Evolutionary conservation across 106 monocot species (phyloP), one percentile per base, ranked within the genome.

Genomic region (Dendrobium huoshanense): DNA sequence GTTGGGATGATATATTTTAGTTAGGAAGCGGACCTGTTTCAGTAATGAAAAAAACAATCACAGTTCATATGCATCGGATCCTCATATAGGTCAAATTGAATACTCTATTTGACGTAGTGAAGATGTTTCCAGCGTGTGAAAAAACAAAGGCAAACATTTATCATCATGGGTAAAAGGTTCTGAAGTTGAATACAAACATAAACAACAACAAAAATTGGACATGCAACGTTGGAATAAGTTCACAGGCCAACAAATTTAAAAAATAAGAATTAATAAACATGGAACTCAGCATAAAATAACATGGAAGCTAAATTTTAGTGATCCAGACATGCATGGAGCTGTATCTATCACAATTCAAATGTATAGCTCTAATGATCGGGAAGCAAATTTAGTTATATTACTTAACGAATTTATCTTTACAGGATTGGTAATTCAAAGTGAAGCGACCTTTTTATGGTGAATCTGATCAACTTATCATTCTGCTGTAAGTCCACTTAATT

Each of bases 1-100:
- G 77, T 98, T 98, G 55, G 97, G 97, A 88, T 98, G 97, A 77
- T 98, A 98, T 61, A 98, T 98, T 84, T 98, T 98, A 70, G 97
- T 98, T 9, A 98, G 91, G 49, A 98, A 98, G 40, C 97, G 94
- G 51, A 98, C 97, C 97, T 98, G 89, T 83, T 54, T 61, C 73
- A 67, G 4, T 0, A 16, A 79, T 6, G 49, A 81, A 5, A 40
- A 75, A 77, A 77, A 51, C n/a, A 72, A 27, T 11, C 70, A 70
- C 37, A 70, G 19, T 22, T 70, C 15, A 70, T 29, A 37, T 37
- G 33, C 11, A 70, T 33, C 13, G 70, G 33, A 70, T 31, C 13
- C 33, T 11, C 37, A 29, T 10, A 70, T 37, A 4, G 33, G 33
- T 29, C 70, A 70, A 70, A 70, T 33, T 3, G 33, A 22, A 29